Evolutionary conservation across 208 protist genomes (phyloP).

Genomic region (Endotrypanum monterogeii): DNA sequence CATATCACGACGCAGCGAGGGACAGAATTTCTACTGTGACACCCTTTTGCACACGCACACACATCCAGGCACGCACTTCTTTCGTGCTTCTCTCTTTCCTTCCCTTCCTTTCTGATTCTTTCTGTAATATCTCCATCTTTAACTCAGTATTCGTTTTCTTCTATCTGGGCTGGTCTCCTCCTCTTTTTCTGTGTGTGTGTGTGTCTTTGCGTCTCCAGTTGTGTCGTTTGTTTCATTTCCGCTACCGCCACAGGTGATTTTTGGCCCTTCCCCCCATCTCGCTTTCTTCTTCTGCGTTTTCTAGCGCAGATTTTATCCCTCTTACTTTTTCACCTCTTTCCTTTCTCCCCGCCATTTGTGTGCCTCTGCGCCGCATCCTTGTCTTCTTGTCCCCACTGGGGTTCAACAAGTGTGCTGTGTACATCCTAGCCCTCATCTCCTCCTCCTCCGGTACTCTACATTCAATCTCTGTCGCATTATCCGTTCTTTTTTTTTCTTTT

Average conservation of each 20-base stretch:
- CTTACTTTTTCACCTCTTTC: neutral
- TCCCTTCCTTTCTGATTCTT: neutral
- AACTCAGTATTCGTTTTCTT: neutral
- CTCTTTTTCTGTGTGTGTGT: neutral
- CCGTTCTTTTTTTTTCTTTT: conserved; percentile 8
- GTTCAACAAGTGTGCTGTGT: neutral
- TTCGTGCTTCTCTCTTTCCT: neutral
- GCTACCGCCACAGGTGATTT: neutral
- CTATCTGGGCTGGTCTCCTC: neutral
- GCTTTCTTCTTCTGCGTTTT: neutral
- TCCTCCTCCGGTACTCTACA: neutral
- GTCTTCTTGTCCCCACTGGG: neutral
- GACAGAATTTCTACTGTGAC: neutral
- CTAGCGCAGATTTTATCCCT: neutral
- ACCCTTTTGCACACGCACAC: no score
- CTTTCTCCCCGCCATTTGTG: neutral
- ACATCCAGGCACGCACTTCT: neutral
- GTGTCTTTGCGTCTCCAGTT: neutral
- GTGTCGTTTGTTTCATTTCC: neutral
- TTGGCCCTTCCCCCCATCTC: neutral
- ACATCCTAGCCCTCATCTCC: no score
- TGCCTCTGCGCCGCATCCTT: neutral
- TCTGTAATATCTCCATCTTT: neutral
- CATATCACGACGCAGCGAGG: neutral
- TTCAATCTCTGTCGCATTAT: neutral